phyloP scores from a whole-genome alignment of 306 rosid genomes.

The Prunus mongolica region DNA sequence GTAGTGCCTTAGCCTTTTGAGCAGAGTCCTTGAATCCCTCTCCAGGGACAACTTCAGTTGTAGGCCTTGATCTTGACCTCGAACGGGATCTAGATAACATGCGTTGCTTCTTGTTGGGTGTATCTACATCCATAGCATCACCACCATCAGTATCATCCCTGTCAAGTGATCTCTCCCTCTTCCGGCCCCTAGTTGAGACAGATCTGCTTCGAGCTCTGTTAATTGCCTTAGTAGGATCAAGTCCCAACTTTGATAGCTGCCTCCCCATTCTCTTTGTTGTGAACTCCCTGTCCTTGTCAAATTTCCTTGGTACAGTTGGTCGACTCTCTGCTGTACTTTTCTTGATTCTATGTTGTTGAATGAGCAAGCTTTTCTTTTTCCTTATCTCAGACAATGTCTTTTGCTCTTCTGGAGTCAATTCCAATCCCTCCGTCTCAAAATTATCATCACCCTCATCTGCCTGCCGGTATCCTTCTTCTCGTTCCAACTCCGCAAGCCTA shows the following conservation, averaged over 20 bases:
- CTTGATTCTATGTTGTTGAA: slow-evolving; percentile 73
- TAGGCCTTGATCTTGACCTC: slow-evolving; percentile 59
- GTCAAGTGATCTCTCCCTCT: slow-evolving; percentile 70
- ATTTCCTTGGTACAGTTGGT: slow-evolving; percentile 75
- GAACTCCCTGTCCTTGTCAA: slow-evolving; percentile 59
- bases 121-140: slow-evolving; percentile 56
- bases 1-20: slow-evolving; percentile 67
- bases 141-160: slow-evolving; percentile 31
- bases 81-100: slow-evolving; percentile 44
- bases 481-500: slow-evolving; percentile 81
- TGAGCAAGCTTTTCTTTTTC: slow-evolving; percentile 61
- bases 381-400: slow-evolving; percentile 61
- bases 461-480: slow-evolving; percentile 63
- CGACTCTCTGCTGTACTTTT: slow-evolving; percentile 87
- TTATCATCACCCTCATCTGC: slow-evolving; percentile 49
- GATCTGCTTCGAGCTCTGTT: slow-evolving; percentile 72
- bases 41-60: slow-evolving; percentile 71
- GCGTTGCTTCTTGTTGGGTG: slow-evolving; percentile 66
- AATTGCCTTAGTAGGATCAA: slow-evolving; percentile 61
- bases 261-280: slow-evolving; percentile 81
- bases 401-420: slow-evolving; percentile 62
- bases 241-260: slow-evolving; percentile 66
- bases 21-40: slow-evolving; percentile 75
- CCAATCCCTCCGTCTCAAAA: slow-evolving; percentile 64
- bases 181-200: slow-evolving; percentile 46